Base-by-base conservation (phyloP, 441 rosid genomes). In the Corymbia citriodora region DNA sequence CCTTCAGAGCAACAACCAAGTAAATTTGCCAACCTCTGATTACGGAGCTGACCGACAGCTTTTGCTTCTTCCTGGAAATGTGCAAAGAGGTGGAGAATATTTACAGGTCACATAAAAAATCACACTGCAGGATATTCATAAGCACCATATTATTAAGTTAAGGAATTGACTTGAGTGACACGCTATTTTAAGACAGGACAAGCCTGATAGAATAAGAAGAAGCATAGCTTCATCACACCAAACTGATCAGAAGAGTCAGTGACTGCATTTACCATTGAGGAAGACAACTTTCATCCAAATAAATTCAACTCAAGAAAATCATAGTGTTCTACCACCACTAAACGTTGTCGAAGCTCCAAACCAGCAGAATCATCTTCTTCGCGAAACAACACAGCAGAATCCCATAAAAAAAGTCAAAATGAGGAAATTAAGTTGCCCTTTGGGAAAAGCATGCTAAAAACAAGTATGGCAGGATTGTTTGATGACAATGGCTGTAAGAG, bases 1-100 rank as follows among this genome's bases (percentile, higher is more conserved):
- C 90, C 88, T 59, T 89, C 90, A 61, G 88, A 89, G 88, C 90
- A 89, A 89, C 90, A 89, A 29, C 90, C 90, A 25, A 89, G 90
- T 57, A 89, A 83, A 59, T 89, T 89, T 48, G 57, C 90, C 88
- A 89, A 85, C 57, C 87, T 89, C 65, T 82, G 88, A 48, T 89
- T 89, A 59, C 90, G 90, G 55, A 89, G 90, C 55, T 89, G 88
- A 25, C 90, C 90, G 10, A 89, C 90, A 82, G 88, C 88, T 89
- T 85, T 89, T 40, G 90, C 90, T 89, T 89, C 90, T 83, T 89
- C 90, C 90, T 89, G 79, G 40, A 82, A 89, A 52, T 23, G 52
- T 45, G n/a, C 10, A 0, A 23, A 45, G 85, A 4, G 18, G n/a
- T 45, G 85, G 85, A 79, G 85, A 79, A 49, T 12, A 79, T 23